These are phyloP conservation scores for Pontederia crassipes DNA, from an alignment of 176 grass and related monocot genomes.

Conservation along the genomic window DNA sequence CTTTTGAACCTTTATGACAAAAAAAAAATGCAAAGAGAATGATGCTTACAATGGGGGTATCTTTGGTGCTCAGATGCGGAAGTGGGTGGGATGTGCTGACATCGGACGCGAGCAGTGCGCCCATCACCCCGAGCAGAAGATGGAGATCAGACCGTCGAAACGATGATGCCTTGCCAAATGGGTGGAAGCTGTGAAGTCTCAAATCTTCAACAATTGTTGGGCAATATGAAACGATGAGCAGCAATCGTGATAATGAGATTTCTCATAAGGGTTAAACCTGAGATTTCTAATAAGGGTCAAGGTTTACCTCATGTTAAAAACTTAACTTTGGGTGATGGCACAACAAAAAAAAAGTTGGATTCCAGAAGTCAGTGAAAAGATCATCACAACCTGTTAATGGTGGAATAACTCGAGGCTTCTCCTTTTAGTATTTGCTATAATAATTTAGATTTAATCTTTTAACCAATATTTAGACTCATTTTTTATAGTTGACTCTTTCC, in stretches of 20 bases:
- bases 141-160: conserved; percentile 55
- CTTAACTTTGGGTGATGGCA: conserved; percentile 9
- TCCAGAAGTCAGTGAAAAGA: conserved; percentile 25
- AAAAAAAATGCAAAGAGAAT: not conserved
- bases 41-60: conserved; percentile 49
- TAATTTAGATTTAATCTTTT: no score
- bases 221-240: not conserved
- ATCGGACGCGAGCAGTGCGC: conserved; percentile 52
- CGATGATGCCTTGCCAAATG: conserved; percentile 3
- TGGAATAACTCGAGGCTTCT: no score
- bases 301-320: conserved; percentile 11
- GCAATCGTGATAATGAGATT: not conserved
- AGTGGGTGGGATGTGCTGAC: conserved; percentile 25
- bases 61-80: conserved; percentile 53
- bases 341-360: conserved; percentile 13
- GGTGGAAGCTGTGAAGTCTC: conserved; percentile 48
- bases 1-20: not conserved
- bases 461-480: no score
- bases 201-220: no score
- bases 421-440: no score
- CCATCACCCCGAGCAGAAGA: conserved; percentile 76
- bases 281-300: not conserved
- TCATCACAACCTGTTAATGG: no score
- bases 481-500: no score
- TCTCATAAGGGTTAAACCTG: no score